Evolutionary conservation across 1,284 basidiomycete species (phyloP).

Genomic region (Apiotrichum mycotoxinovorans): DNA sequence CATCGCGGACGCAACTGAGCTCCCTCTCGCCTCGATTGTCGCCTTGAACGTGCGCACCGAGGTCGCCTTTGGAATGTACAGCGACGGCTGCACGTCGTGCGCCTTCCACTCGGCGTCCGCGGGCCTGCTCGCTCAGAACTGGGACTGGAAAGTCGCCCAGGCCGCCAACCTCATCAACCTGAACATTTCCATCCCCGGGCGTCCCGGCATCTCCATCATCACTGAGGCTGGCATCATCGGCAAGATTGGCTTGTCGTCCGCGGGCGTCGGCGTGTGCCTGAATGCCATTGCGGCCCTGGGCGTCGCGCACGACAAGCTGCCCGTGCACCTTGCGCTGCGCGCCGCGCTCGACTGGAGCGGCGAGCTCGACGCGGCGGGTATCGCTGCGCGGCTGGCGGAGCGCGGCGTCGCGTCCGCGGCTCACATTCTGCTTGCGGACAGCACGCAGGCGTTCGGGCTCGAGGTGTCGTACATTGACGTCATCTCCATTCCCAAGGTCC

Average conservation of each 20-base stretch:
- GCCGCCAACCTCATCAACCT: slow-evolving; percentile 14
- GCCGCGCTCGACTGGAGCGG: slow-evolving; percentile 16
- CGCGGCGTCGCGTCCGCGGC: slow-evolving; percentile 17
- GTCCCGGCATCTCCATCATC: slow-evolving; percentile 9
- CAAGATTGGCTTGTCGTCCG: slow-evolving; percentile 18
- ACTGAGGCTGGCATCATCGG: slow-evolving; percentile 23
- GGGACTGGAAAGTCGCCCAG: slow-evolving; percentile 20
- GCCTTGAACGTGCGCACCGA: slow-evolving; percentile 23
- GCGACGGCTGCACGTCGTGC: slow-evolving; percentile 18
- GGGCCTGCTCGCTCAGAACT: slow-evolving; percentile 20
- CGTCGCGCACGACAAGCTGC: slow-evolving; percentile 10
- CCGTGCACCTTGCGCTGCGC: slow-evolving; percentile 18
- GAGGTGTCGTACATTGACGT: slow-evolving; percentile 9
- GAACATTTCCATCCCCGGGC: not conserved
- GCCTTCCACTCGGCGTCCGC: slow-evolving; percentile 1
- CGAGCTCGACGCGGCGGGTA: slow-evolving; percentile 8
- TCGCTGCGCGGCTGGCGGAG: slow-evolving; percentile 2
- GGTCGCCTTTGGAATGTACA: slow-evolving; percentile 17
- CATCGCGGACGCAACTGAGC: slow-evolving; percentile 12
- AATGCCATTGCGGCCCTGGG: slow-evolving; percentile 21
- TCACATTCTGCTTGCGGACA: slow-evolving; percentile 17
- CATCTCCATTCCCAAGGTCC: not conserved
- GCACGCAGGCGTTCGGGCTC: slow-evolving; percentile 12
- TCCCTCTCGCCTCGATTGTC: slow-evolving; percentile 7
- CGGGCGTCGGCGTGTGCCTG: slow-evolving; percentile 15